phyloP scores from a whole-genome alignment of 164 flowering plant species.

The Saururus chinensis region DNA sequence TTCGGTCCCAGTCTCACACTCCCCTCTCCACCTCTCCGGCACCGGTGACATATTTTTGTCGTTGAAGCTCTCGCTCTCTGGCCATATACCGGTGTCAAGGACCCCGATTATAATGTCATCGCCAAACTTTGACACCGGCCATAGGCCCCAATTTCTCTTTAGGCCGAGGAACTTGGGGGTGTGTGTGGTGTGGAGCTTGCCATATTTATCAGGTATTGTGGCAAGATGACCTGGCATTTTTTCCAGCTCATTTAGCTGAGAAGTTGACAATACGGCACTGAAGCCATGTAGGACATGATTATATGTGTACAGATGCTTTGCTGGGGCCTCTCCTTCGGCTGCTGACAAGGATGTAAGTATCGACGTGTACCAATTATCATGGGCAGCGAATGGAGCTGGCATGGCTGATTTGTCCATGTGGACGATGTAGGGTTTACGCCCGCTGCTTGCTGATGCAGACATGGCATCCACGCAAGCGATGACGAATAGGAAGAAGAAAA shows the following conservation, averaged over 20 bases:
- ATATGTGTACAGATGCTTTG: constrained; percentile 3
- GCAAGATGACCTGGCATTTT: constrained; percentile 8
- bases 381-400: constrained; percentile 14
- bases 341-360: not conserved
- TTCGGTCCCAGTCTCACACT: constrained; percentile 17
- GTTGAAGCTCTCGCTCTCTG: constrained; percentile 31
- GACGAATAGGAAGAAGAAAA: constrained; percentile 4
- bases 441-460: not conserved
- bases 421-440: not conserved
- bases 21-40: constrained; percentile 34
- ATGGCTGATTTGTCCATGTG: constrained; percentile 10
- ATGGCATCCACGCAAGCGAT: not conserved
- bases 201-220: constrained; percentile 5
- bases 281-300: constrained; percentile 10
- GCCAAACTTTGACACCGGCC: constrained; percentile 10
- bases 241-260: constrained; percentile 7
- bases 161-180: constrained; percentile 10
- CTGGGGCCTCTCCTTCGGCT: not conserved
- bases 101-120: constrained; percentile 9
- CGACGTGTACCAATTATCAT: constrained; percentile 6
- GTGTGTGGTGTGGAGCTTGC: constrained; percentile 11
- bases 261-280: constrained; percentile 5
- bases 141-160: not conserved
- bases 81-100: constrained; percentile 35
- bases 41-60: constrained; percentile 25